Evolutionary conservation across 495 filamentous ascomycete species (phyloP), one percentile per base, ranked within the genome.

Genomic region (Ramalina intermedia): DNA sequence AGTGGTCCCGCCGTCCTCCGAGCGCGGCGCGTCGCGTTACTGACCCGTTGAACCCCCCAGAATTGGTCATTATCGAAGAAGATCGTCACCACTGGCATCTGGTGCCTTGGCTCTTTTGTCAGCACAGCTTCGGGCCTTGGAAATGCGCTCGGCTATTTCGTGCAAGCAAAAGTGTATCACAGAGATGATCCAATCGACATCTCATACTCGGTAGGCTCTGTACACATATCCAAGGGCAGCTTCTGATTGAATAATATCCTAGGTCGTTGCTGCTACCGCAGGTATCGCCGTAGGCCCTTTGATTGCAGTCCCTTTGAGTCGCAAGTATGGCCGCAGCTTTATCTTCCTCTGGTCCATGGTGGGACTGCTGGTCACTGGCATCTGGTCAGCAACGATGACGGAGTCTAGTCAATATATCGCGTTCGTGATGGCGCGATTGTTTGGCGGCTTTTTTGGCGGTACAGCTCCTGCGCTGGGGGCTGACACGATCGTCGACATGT

Each of bases 401-500:
- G 9, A 20, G 17, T 35, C 27, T 29, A 18, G 14, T 18, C 43
- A 46, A 35, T 46, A 46, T 14, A 36, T 17, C 18, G 43, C 26
- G 16, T 46, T 46, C 11, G 26, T 46, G 16, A 20, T 36, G 23
- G 43, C 43, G 24, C 43, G 43, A 5, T 24, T 46, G 17, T 46
- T 46, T 21, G 43, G 43, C 3, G 43, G 43, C 7, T 36, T 46
- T 17, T 46, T 46, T 21, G 43, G 43, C 21, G 43, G 43, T 8
- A 18, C 5, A 11, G 43, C 43, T 1, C 24, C 43, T 5, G 27
- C 43, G 14, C 27, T 46, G 4, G 46, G 29, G 37, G 35, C 47
- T 2, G 59, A 65, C 21, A 53, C 65, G 5, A 59, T 72, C 33
- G 64, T 66, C 14, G 65, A 73, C 41, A 35, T 71, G 18, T 70